Percentiles rank a stretch among this genome's conserved stretches.
Conservation (phyloP, 1,284 basidiomycete genomes). For the Testicularia cyperi region DNA sequence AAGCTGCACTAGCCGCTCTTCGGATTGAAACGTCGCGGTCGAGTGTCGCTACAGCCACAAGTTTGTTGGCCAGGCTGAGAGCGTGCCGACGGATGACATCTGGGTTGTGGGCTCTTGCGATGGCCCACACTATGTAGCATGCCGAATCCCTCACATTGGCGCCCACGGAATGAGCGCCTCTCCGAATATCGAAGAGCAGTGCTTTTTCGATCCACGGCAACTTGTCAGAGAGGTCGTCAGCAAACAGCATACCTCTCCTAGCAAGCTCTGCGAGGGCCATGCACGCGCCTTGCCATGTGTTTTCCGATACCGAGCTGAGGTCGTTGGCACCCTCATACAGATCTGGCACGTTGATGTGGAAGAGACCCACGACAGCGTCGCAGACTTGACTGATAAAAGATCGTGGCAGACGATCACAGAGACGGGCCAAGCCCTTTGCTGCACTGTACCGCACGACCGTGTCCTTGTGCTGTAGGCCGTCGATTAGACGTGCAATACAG, state of each 20-base stretch:
- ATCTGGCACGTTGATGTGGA: conserved; percentile 67
- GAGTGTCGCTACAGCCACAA: conserved; percentile 78
- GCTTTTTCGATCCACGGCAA: conserved; percentile 63
- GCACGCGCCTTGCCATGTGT: conserved; percentile 92
- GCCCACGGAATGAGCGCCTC: conserved; percentile 88
- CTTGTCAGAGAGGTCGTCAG: conserved; percentile 26
- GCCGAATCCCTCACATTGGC: conserved; percentile 92
- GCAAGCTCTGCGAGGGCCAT: conserved; percentile 90
- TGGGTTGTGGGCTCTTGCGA: conserved; percentile 69
- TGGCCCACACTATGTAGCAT: conserved; percentile 90
- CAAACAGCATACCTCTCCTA: conserved; percentile 69
- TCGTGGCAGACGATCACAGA: conserved; percentile 76
- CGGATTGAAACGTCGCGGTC: conserved; percentile 94
- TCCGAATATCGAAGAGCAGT: conserved; percentile 85
- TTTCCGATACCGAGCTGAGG: conserved; percentile 68
- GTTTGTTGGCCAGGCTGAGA: conserved; percentile 65
- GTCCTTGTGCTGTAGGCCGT: conserved; percentile 85
- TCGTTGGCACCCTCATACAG: conserved; percentile 69
- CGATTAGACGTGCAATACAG: conserved; percentile 74
- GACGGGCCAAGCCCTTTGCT: conserved; percentile 86
- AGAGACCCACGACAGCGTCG: conserved; percentile 74
- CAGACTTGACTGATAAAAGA: conserved; percentile 78
- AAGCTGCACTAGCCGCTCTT: conserved; percentile 95
- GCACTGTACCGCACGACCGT: conserved; percentile 92
- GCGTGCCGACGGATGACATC: conserved; percentile 70